phyloP scores from a whole-genome alignment of 73 alveolate genomes.

The Tetrahymena malaccensis region DNA sequence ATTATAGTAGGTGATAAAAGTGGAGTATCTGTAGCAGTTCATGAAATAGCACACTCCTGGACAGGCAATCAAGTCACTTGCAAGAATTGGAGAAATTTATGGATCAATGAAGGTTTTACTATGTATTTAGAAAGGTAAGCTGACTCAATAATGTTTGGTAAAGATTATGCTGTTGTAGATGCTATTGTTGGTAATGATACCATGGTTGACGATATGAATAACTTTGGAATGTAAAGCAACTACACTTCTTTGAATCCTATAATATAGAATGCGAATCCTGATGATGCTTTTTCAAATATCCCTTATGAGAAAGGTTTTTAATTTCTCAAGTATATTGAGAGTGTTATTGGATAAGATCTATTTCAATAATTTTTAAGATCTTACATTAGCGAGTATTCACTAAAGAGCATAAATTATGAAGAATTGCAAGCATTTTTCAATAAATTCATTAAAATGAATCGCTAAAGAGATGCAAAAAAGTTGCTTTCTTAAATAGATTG shows the following conservation, averaged over 20 bases:
- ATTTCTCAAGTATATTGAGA: slow-evolving; percentile 77
- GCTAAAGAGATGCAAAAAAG: background rate
- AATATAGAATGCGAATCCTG: slow-evolving; percentile 83
- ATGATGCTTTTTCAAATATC: slow-evolving; percentile 89
- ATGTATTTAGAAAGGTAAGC: slow-evolving; percentile 62
- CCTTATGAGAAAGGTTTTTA: slow-evolving; percentile 97
- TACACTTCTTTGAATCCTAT: slow-evolving; percentile 75
- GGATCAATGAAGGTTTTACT: slow-evolving; percentile 89
- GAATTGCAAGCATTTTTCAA: background rate
- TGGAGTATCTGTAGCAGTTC: slow-evolving; percentile 63
- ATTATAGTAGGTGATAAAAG: slow-evolving; percentile 68
- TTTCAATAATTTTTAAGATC: slow-evolving; percentile 58
- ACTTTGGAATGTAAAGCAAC: slow-evolving; percentile 52
- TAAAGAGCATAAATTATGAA: background rate
- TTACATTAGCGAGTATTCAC: background rate
- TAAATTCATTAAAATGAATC: background rate
- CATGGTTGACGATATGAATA: background rate
- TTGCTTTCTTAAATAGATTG: background rate
- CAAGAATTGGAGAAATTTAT: slow-evolving; percentile 71
- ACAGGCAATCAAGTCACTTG: slow-evolving; percentile 77
- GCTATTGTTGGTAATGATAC: slow-evolving; percentile 6
- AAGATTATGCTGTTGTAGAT: background rate
- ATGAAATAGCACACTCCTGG: slow-evolving; percentile 87
- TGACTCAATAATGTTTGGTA: slow-evolving; percentile 14
- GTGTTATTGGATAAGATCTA: slow-evolving; percentile 66